These are phyloP conservation scores for Stentor coeruleus DNA, from an alignment of 73 alveolate species.

Conservation along the genomic window DNA sequence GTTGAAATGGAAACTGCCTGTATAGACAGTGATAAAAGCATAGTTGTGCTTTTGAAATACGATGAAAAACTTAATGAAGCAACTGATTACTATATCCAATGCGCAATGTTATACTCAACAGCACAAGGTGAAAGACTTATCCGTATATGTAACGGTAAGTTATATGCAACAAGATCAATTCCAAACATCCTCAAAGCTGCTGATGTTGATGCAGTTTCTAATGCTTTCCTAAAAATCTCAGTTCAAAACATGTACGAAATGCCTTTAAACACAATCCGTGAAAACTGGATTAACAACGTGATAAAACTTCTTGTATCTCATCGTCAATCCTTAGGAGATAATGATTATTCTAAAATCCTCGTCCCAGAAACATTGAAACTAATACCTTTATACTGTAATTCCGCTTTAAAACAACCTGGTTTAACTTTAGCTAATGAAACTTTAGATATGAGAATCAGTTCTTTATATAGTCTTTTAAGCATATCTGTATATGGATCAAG, in stretches of 20 bases:
- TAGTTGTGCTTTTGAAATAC: slow-evolving; percentile 36
- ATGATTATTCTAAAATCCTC: background rate
- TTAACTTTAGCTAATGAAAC: background rate
- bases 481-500: background rate
- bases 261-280: background rate
- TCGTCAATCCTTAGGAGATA: background rate
- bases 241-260: background rate
- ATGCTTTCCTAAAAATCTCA: slow-evolving; percentile 16
- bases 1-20: slow-evolving; percentile 50
- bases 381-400: slow-evolving; percentile 37
- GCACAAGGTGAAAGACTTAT: slow-evolving; percentile 45
- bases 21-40: slow-evolving; percentile 58
- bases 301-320: background rate
- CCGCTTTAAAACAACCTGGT: background rate
- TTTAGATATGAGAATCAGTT: background rate
- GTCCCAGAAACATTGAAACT: slow-evolving; percentile 48
- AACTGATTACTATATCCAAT: slow-evolving; percentile 30
- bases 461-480: background rate
- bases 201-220: slow-evolving; percentile 45
- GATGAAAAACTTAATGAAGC: slow-evolving; percentile 45
- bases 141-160: slow-evolving; percentile 41
- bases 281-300: background rate
- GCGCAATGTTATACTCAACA: slow-evolving; percentile 56
- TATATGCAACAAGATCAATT: slow-evolving; percentile 28
- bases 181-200: slow-evolving; percentile 34